These are phyloP conservation scores for Aspergillus hortae DNA, from an alignment of 2,329 filamentous ascomycete genomes.

Conservation along the genomic window DNA sequence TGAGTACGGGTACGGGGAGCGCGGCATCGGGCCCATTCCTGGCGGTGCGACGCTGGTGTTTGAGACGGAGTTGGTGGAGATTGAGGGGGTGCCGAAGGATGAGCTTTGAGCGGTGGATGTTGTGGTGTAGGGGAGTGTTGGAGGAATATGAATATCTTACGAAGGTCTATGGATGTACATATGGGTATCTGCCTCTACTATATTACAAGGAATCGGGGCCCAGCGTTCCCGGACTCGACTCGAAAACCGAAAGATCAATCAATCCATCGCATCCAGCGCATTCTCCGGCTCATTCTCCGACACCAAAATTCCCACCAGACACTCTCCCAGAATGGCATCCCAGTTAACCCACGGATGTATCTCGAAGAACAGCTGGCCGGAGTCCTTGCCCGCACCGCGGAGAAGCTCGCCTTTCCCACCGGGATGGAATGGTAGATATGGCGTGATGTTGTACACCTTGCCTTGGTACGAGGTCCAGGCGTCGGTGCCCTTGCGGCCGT, in stretches of 20 bases:
- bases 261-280: conserved; percentile 60
- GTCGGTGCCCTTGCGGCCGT: conserved; percentile 77
- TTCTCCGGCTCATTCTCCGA: conserved; percentile 47
- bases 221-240: background rate
- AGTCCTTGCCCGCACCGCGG: conserved; percentile 64
- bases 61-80: conserved; percentile 84
- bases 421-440: conserved; percentile 86
- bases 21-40: conserved; percentile 76
- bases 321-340: conserved; percentile 62
- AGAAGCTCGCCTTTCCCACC: conserved; percentile 66
- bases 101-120: conserved; percentile 34
- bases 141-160: no score
- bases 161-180: conserved; percentile 1
- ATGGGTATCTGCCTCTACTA: conserved; percentile 5
- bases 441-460: conserved; percentile 89
- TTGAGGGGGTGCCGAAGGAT: conserved; percentile 64
- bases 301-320: conserved; percentile 60
- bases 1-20: conserved; percentile 74
- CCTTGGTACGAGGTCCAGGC: conserved; percentile 90
- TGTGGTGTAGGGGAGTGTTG: background rate
- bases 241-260: conserved; percentile 17
- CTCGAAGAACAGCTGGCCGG: conserved; percentile 59
- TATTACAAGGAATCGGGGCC: background rate
- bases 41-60: conserved; percentile 80
- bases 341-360: conserved; percentile 67